Evolutionary conservation across 202 grass and related monocot species (phyloP).

Genomic region (Bolboschoenoplectus hybrid): DNA sequence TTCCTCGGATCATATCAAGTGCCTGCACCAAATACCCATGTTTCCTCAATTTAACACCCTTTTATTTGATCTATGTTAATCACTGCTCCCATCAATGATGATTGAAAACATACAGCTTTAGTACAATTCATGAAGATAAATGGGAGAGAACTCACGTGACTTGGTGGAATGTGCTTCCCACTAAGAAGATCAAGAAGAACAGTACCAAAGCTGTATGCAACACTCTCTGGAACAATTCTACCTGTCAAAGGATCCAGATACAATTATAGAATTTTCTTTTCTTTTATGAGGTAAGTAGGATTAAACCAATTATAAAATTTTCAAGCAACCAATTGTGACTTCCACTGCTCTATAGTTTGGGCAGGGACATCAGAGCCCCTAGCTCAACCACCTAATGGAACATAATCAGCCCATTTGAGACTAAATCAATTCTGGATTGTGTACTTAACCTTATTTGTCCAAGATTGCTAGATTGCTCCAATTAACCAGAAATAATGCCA

Average conservation of each 20-base stretch:
- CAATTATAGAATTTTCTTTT: slow-evolving; percentile 5
- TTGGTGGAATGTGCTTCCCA: slow-evolving; percentile 90
- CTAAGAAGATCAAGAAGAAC: slow-evolving; percentile 94
- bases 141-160: slow-evolving; percentile 62
- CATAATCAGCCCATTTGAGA: neutral
- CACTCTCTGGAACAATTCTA: slow-evolving; percentile 77
- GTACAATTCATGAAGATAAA: neutral
- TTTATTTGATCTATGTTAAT: neutral
- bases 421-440: neutral
- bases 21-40: slow-evolving; percentile 52
- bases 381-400: neutral
- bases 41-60: neutral
- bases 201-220: slow-evolving; percentile 88
- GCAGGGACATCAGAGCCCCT: neutral
- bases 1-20: slow-evolving; percentile 82
- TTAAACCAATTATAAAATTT: slow-evolving; percentile 4
- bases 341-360: neutral
- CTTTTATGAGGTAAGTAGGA: too few species aligned
- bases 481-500: slow-evolving; percentile 1
- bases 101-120: neutral
- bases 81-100: neutral
- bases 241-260: slow-evolving; percentile 53
- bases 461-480: neutral
- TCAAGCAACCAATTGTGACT: neutral
- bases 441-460: neutral